Conservation (phyloP, 1,284 basidiomycete species). For the Athelia sp. region DNA sequence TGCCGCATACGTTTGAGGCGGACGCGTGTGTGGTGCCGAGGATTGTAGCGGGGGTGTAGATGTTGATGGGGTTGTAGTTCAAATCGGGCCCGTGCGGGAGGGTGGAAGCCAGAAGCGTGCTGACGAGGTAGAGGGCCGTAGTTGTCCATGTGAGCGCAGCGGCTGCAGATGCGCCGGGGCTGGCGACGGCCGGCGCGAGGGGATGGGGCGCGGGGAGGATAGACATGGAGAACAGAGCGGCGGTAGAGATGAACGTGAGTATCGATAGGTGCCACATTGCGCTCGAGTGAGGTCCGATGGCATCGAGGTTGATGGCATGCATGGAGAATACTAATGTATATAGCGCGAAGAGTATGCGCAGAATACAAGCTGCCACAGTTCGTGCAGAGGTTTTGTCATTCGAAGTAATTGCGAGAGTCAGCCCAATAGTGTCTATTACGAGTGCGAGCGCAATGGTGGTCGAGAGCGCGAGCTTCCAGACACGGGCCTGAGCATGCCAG, state of each 20-base stretch:
- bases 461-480: slow-evolving; percentile 5
- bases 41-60: slow-evolving; percentile 72
- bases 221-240: slow-evolving; percentile 41
- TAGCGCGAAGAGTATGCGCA: slow-evolving; percentile 56
- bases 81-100: slow-evolving; percentile 71
- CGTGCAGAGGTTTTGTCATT: slow-evolving; percentile 19
- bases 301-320: slow-evolving; percentile 48
- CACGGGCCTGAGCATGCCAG: background rate
- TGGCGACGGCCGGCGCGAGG: slow-evolving; percentile 14
- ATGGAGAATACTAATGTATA: slow-evolving; percentile 54
- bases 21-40: too few species aligned
- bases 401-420: slow-evolving; percentile 47
- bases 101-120: slow-evolving; percentile 44
- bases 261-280: slow-evolving; percentile 63
- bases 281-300: slow-evolving; percentile 47
- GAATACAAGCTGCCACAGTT: slow-evolving; percentile 25
- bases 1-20: too few species aligned
- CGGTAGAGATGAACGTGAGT: slow-evolving; percentile 50
- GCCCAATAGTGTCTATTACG: slow-evolving; percentile 42
- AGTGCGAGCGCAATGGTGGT: slow-evolving; percentile 34
- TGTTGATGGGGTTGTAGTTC: slow-evolving; percentile 62
- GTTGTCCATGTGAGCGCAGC: slow-evolving; percentile 40
- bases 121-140: slow-evolving; percentile 44
- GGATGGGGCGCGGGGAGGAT: slow-evolving; percentile 47
- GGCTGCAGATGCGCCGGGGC: too few species aligned